phyloP scores from a whole-genome alignment of 2,329 filamentous ascomycete species.

The Diplodia seriata region DNA sequence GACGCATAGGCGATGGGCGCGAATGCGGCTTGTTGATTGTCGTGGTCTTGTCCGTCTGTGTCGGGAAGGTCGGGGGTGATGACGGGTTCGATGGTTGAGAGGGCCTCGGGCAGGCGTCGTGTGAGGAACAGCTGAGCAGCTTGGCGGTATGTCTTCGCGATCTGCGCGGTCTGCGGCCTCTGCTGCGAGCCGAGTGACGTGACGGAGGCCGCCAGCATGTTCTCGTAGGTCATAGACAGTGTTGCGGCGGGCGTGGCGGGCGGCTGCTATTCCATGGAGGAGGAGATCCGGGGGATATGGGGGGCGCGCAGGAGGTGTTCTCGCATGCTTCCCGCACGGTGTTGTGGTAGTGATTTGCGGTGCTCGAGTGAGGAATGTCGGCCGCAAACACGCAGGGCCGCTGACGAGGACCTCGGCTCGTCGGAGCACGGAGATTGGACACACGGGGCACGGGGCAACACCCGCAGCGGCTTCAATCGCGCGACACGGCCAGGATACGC shows the following conservation, averaged over 20 bases:
- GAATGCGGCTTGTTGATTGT: conserved; percentile 40
- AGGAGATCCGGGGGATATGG: conserved; percentile 39
- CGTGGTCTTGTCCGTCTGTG: conserved; percentile 34
- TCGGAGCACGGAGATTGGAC: conserved; percentile 30
- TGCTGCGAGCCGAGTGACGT: conserved; percentile 72
- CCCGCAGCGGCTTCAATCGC: conserved; percentile 20
- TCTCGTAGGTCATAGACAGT: conserved; percentile 59
- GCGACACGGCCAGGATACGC: conserved; percentile 1
- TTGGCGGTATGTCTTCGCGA: conserved; percentile 93
- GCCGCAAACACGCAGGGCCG: conserved; percentile 18
- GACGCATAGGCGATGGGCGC: conserved; percentile 82
- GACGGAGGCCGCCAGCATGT: conserved; percentile 70
- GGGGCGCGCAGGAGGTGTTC: conserved; percentile 22
- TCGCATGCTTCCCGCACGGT: conserved; percentile 25
- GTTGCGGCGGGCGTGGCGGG: conserved; percentile 25
- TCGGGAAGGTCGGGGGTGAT: conserved; percentile 63
- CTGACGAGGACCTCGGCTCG: conserved; percentile 29
- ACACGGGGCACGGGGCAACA: conserved; percentile 22
- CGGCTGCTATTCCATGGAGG: conserved; percentile 52
- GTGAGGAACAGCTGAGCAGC: conserved; percentile 94
- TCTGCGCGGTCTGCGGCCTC: conserved; percentile 64
- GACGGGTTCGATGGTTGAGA: conserved; percentile 83
- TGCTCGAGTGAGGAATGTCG: conserved; percentile 28
- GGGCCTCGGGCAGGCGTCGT: conserved; percentile 86
- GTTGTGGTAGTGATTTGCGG: conserved; percentile 31